phyloP scores from a whole-genome alignment of 148 eudicot species.

The Silene conica region DNA sequence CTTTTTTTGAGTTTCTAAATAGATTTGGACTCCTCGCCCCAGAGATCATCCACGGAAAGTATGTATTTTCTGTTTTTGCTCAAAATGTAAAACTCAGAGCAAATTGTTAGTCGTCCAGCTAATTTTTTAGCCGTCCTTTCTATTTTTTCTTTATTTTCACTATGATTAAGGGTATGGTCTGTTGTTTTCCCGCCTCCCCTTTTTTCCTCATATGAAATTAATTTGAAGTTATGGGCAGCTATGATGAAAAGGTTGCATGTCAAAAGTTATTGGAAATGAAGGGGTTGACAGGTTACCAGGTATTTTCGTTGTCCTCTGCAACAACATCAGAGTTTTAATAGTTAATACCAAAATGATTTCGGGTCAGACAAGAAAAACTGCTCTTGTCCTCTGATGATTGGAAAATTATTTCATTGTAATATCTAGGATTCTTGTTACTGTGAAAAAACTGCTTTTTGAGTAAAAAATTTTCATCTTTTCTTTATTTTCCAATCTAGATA shows the following conservation, averaged over 20 bases:
- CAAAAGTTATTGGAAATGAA: slow-evolving; percentile 75
- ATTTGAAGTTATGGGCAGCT: slow-evolving; percentile 41
- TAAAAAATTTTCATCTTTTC: neutral
- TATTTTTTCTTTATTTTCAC: slow-evolving; percentile 1
- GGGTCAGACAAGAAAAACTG: neutral
- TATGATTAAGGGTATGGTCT: neutral
- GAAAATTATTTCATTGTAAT: neutral
- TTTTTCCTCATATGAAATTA: slow-evolving; percentile 7
- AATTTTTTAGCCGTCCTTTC: neutral
- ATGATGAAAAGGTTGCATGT: slow-evolving; percentile 79
- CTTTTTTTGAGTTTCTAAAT: slow-evolving; percentile 87
- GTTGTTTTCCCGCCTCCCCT: neutral
- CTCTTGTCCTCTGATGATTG: slow-evolving; percentile 15
- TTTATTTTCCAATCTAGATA: neutral
- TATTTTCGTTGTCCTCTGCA: slow-evolving; percentile 26
- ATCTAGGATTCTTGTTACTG: slow-evolving; percentile 1
- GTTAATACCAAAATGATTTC: neutral
- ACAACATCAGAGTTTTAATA: neutral
- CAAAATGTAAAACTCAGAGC: slow-evolving; percentile 10
- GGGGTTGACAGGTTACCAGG: slow-evolving; percentile 90
- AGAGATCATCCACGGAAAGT: slow-evolving; percentile 65
- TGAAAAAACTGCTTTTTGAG: slow-evolving; percentile 1
- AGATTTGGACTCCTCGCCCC: slow-evolving; percentile 97
- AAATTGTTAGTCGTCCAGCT: neutral
- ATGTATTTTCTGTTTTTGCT: slow-evolving; percentile 23